These are phyloP conservation scores for Ceratobasidium sp. DNA, from an alignment of 1,284 basidiomycete species.

Conservation along the genomic window DNA sequence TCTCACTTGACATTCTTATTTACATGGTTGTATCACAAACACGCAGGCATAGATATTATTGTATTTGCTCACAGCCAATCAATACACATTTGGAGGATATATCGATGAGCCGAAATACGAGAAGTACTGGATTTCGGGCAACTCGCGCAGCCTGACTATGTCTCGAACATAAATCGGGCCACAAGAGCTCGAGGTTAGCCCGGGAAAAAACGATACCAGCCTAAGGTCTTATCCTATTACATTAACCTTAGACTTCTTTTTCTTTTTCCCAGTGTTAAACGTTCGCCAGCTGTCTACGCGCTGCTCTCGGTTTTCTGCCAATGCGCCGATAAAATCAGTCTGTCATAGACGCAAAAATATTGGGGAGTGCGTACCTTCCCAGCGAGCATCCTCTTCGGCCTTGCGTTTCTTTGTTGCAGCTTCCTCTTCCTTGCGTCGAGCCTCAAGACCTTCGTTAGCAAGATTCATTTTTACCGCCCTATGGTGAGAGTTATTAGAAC, in stretches of 20 bases:
- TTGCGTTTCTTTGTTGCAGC: conserved; percentile 81
- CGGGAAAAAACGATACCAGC: conserved; percentile 11
- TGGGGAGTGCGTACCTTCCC: conserved; percentile 72
- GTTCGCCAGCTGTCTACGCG: conserved; percentile 86
- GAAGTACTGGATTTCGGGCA: neutral
- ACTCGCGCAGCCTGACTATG: neutral
- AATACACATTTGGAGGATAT: neutral
- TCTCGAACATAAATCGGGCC: neutral
- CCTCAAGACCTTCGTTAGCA: conserved; percentile 86
- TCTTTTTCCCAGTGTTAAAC: conserved; percentile 74
- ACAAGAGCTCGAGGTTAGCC: neutral
- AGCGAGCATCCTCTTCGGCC: conserved; percentile 81
- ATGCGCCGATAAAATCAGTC: conserved; percentile 28
- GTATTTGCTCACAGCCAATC: neutral
- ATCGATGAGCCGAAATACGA: neutral
- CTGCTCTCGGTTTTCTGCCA: conserved; percentile 76
- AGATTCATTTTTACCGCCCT: conserved; percentile 79
- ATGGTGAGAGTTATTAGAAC: neutral
- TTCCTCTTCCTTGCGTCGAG: conserved; percentile 86
- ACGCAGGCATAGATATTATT: conserved; percentile 9
- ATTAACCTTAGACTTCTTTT: conserved; percentile 76
- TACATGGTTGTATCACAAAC: conserved; percentile 10
- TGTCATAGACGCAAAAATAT: neutral
- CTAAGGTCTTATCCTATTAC: conserved; percentile 72
- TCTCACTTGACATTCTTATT: conserved; percentile 5